Evolutionary conservation across 768 basidiomycete genomes (phyloP).

Genomic region (Tricholoma sp.): DNA sequence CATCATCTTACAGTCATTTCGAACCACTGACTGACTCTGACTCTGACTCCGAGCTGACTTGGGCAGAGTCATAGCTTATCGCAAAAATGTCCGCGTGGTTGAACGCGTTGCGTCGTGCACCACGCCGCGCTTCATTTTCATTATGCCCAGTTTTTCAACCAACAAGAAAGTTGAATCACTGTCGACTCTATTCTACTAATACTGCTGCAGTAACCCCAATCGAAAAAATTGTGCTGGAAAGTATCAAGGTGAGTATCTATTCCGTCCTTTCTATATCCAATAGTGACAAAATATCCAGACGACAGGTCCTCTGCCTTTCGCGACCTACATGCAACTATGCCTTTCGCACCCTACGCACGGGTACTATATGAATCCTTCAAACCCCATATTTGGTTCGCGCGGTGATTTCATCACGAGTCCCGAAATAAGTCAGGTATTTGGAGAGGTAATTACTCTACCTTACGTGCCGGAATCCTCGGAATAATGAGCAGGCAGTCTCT

Average conservation of each 20-base stretch:
- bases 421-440: constrained; percentile 94
- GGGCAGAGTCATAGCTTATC: background rate
- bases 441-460: constrained; percentile 62
- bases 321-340: constrained; percentile 90
- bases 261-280: background rate
- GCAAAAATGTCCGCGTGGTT: background rate
- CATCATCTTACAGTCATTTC: background rate
- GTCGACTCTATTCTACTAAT: constrained; percentile 9
- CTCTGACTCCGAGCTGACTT: background rate
- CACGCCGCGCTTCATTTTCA: constrained; percentile 2
- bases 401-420: constrained; percentile 98
- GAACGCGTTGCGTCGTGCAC: constrained; percentile 4
- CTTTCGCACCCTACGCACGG: constrained; percentile 87
- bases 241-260: constrained; percentile 55
- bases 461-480: constrained; percentile 13
- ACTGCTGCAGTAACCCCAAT: constrained; percentile 32
- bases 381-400: constrained; percentile 75
- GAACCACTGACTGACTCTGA: no score
- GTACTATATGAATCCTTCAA: constrained; percentile 78
- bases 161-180: background rate
- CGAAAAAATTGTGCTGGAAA: constrained; percentile 65
- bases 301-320: constrained; percentile 83
- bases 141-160: background rate
- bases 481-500: constrained; percentile 32
- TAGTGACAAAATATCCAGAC: constrained; percentile 41